These are phyloP conservation scores for Coemansia sp. DNA, from an alignment of 192 early-diverging fungal genomes.

Conservation along the genomic window DNA sequence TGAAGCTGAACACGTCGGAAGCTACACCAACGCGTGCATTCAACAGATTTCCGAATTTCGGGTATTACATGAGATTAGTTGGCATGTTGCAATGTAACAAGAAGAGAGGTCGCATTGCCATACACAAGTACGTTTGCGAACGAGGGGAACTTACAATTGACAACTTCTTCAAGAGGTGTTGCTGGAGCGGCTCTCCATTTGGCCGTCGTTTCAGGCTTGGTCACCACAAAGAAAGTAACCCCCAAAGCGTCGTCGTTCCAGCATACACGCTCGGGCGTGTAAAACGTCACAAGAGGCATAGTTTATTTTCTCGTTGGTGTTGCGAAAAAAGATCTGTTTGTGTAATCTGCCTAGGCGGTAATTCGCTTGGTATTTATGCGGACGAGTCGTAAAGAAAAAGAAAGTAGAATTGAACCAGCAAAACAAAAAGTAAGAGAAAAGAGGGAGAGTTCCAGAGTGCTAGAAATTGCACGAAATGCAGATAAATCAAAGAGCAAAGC, in stretches of 20 bases:
- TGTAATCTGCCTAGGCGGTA: too few relatives aligned
- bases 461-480: too few relatives aligned
- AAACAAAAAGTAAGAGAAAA: background rate
- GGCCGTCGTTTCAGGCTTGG: slow-evolving; percentile 35
- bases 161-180: slow-evolving; percentile 39
- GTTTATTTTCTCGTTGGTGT: slow-evolving; percentile 1
- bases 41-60: background rate
- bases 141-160: slow-evolving; percentile 45
- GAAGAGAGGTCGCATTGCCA: too few relatives aligned
- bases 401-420: background rate
- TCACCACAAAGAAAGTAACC: slow-evolving; percentile 44
- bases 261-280: slow-evolving; percentile 53
- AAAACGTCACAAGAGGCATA: slow-evolving; percentile 47
- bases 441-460: background rate
- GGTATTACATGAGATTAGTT: background rate
- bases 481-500: background rate
- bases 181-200: slow-evolving; percentile 46
- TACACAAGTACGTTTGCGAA: too few relatives aligned
- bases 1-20: slow-evolving; percentile 42
- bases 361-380: too few relatives aligned
- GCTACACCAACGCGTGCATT: slow-evolving; percentile 18
- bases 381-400: too few relatives aligned
- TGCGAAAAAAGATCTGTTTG: too few relatives aligned
- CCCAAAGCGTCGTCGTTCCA: slow-evolving; percentile 43
- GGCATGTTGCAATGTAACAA: background rate